phyloP scores from a whole-genome alignment of 2,329 filamentous ascomycete species.

The Septoria linicola region DNA sequence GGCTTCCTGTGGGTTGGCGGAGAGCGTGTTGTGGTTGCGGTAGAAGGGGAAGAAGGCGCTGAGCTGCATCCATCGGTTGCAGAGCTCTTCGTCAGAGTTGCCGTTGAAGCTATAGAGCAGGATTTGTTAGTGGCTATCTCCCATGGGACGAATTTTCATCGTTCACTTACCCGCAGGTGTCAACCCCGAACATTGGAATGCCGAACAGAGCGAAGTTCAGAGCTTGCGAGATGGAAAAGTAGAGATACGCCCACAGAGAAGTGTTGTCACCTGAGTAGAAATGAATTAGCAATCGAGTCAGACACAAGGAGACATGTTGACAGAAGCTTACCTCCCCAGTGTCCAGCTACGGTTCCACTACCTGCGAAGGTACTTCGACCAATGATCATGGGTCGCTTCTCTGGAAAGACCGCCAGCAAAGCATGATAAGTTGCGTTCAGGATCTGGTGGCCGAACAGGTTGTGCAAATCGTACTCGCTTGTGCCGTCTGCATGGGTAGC shows the following conservation, averaged over 20 bases:
- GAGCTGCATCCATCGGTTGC: slow-evolving; percentile 35
- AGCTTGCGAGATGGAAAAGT: slow-evolving; percentile 73
- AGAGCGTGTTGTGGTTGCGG: slow-evolving; percentile 69
- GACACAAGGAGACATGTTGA: not conserved
- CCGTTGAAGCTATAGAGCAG: slow-evolving; percentile 65
- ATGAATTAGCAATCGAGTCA: not conserved
- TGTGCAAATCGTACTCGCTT: slow-evolving; percentile 80
- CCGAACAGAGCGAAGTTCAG: slow-evolving; percentile 72
- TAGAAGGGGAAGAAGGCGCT: slow-evolving; percentile 75
- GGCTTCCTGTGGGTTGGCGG: slow-evolving; percentile 65
- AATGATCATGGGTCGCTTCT: slow-evolving; percentile 78
- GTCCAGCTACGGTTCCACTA: slow-evolving; percentile 71
- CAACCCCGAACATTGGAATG: slow-evolving; percentile 73
- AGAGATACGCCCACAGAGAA: slow-evolving; percentile 71
- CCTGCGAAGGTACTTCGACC: slow-evolving; percentile 79
- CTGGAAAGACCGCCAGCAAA: slow-evolving; percentile 62
- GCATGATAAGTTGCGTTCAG: slow-evolving; percentile 74
- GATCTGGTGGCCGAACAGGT: slow-evolving; percentile 72
- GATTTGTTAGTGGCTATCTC: too few relatives aligned
- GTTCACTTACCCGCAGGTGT: slow-evolving; percentile 60
- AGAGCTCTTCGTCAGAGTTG: slow-evolving; percentile 33
- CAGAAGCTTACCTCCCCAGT: too few relatives aligned
- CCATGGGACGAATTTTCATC: not conserved
- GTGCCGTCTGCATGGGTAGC: slow-evolving; percentile 72
- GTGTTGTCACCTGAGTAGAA: slow-evolving; percentile 60